Percentiles rank a stretch among this genome's conserved stretches.
phyloP scores from a whole-genome alignment of 192 early-diverging fungal genomes.

The Coemansia sp. region DNA sequence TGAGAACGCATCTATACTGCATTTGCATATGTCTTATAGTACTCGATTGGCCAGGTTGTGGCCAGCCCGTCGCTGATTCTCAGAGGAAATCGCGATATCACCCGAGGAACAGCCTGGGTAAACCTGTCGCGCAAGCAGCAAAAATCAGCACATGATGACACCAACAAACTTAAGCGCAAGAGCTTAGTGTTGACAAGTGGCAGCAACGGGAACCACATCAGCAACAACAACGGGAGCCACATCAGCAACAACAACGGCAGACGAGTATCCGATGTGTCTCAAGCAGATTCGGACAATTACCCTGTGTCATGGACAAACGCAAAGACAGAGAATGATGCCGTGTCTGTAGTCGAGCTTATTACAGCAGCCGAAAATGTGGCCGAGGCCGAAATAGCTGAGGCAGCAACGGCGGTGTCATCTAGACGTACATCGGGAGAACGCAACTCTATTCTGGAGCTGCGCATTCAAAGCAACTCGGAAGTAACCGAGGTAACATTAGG shows the following conservation, averaged over 20 bases:
- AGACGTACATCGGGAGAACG: conserved; percentile 4
- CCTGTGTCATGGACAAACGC: background rate
- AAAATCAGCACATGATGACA: background rate
- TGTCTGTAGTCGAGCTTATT: conserved; percentile 21
- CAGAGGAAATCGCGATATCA: conserved; percentile 45
- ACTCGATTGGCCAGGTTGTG: conserved; percentile 44
- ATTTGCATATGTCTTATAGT: conserved; percentile 16
- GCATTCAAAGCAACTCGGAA: background rate
- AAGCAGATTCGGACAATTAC: conserved; percentile 4
- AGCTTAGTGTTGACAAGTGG: background rate
- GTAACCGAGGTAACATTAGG: background rate
- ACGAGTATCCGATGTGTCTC: background rate
- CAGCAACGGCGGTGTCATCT: conserved; percentile 16
- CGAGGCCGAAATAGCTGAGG: conserved; percentile 29
- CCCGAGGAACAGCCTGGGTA: conserved; percentile 43
- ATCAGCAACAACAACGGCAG: conserved; percentile 7
- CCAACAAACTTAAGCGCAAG: conserved; percentile 1
- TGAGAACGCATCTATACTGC: background rate
- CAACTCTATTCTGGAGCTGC: background rate
- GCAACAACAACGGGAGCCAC: background rate
- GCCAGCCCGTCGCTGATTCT: conserved; percentile 46
- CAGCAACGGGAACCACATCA: background rate
- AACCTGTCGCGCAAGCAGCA: conserved; percentile 29
- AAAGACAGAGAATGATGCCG: background rate
- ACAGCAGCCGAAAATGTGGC: conserved; percentile 32